Evolutionary conservation across 2,329 filamentous ascomycete genomes (phyloP).

Genomic region (Xylaria sp.): DNA sequence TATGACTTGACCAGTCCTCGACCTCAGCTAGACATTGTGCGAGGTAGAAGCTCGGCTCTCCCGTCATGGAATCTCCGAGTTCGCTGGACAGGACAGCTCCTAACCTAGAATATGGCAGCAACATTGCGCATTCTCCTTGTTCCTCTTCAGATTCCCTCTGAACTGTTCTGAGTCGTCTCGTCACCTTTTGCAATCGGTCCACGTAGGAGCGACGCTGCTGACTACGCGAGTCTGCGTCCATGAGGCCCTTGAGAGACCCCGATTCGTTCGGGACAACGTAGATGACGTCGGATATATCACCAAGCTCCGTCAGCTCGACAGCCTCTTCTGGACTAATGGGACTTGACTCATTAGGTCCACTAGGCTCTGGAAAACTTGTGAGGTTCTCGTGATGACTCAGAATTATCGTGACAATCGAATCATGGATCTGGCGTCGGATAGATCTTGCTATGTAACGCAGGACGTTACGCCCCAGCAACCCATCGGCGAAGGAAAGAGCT

Average conservation of each 20-base stretch:
- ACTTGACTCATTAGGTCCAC: background rate
- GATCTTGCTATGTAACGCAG: conserved; percentile 2
- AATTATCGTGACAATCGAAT: background rate
- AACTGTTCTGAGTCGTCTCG: background rate
- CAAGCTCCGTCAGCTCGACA: background rate
- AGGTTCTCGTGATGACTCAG: background rate
- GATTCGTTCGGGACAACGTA: background rate
- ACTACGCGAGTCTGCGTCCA: background rate
- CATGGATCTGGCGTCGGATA: background rate
- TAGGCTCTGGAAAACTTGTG: background rate
- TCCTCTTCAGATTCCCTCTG: background rate
- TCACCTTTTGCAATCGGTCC: background rate
- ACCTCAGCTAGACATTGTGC: background rate
- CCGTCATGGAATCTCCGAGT: background rate
- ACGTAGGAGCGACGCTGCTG: background rate
- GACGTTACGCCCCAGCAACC: conserved; percentile 1
- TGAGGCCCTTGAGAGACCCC: background rate
- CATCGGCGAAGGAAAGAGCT: background rate
- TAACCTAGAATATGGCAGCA: background rate
- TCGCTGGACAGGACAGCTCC: background rate
- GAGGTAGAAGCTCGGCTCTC: background rate
- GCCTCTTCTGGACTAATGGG: background rate
- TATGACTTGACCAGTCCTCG: background rate
- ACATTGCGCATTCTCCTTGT: background rate
- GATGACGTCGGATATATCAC: background rate